These are phyloP conservation scores for Gossypium schwendimanii DNA, from an alignment of 441 rosid species.

Conservation along the genomic window DNA sequence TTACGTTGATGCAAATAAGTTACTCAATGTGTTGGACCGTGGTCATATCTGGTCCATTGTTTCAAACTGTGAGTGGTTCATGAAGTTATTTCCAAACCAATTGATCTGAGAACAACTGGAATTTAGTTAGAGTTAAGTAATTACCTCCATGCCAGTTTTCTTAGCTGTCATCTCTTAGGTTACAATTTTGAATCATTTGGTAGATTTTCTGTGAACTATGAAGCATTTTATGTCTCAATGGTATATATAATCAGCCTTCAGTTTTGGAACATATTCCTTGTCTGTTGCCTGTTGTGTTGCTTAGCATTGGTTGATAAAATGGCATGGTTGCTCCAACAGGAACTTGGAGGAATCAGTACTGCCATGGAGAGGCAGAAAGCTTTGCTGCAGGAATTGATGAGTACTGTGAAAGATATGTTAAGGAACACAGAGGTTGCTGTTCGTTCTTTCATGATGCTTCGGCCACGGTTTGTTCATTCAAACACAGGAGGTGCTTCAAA, in stretches of 20 bases:
- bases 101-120: neutral
- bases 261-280: slow-evolving; percentile 2
- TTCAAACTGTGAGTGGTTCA: neutral
- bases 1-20: neutral
- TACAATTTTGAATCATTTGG: neutral
- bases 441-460: slow-evolving; percentile 78
- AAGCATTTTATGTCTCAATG: neutral
- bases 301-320: neutral
- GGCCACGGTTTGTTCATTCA: slow-evolving; percentile 63
- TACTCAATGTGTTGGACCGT: neutral
- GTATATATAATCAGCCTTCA: neutral
- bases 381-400: slow-evolving; percentile 69
- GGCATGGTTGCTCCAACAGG: slow-evolving; percentile 33
- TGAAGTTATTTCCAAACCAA: slow-evolving; percentile 1
- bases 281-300: neutral
- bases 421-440: slow-evolving; percentile 80
- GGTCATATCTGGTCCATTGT: neutral
- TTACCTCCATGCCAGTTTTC: neutral
- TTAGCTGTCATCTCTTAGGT: neutral
- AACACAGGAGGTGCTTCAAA: slow-evolving; percentile 40
- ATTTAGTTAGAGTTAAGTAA: neutral
- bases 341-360: slow-evolving; percentile 85
- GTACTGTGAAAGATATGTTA: slow-evolving; percentile 71
- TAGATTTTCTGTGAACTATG: neutral
- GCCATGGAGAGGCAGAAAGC: slow-evolving; percentile 83